These are phyloP conservation scores for Rubia yunnanensis DNA, from an alignment of 257 asterid genomes.

Conservation along the genomic window DNA sequence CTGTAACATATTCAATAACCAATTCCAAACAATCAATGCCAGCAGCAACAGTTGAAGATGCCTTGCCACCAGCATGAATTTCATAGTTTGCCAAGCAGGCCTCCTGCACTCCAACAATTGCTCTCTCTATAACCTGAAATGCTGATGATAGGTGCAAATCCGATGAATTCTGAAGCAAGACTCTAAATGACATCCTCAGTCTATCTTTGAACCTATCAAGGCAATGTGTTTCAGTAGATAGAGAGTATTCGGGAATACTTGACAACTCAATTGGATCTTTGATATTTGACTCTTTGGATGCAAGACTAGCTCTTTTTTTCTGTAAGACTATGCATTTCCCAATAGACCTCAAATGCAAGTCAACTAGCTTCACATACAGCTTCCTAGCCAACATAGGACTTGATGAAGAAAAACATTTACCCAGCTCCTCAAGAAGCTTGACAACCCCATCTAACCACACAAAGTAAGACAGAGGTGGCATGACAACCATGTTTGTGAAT, in stretches of 20 bases:
- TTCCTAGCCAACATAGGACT: constrained; percentile 53
- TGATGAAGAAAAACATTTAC: constrained; percentile 46
- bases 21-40: constrained; percentile 74
- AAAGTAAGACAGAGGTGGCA: constrained; percentile 33
- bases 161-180: constrained; percentile 51
- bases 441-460: constrained; percentile 59
- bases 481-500: constrained; percentile 35
- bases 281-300: constrained; percentile 49
- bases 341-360: constrained; percentile 61
- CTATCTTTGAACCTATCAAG: constrained; percentile 47
- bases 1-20: constrained; percentile 69
- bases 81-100: constrained; percentile 53
- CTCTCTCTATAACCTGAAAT: constrained; percentile 79
- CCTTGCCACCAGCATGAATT: constrained; percentile 56
- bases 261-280: constrained; percentile 27
- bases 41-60: constrained; percentile 63
- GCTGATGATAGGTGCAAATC: constrained; percentile 55
- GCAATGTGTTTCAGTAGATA: constrained; percentile 27
- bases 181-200: constrained; percentile 56
- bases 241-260: constrained; percentile 17
- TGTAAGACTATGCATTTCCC: constrained; percentile 84
- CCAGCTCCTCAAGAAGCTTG: constrained; percentile 72
- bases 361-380: constrained; percentile 44
- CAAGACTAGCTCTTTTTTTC: constrained; percentile 62
- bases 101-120: constrained; percentile 71